Percentiles rank a stretch among this genome's conserved stretches.
phyloP scores from a whole-genome alignment of 495 filamentous ascomycete genomes.

The Daldinia childiae region DNA sequence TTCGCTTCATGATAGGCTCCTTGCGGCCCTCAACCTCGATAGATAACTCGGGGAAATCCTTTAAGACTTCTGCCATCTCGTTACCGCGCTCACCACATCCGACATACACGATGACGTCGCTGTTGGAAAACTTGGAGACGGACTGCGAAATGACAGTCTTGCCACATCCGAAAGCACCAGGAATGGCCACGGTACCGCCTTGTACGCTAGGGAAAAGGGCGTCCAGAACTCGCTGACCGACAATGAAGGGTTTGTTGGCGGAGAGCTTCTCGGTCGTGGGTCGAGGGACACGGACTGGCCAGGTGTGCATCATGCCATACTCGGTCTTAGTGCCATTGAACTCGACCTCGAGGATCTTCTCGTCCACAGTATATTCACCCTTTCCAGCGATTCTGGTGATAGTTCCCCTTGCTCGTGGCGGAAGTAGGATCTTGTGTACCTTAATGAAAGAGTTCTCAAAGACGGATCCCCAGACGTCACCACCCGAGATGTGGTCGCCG shows the following conservation, averaged over 20 bases:
- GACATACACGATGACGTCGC: constrained; percentile 98
- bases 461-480: constrained; percentile 92
- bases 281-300: constrained; percentile 97
- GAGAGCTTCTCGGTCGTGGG: constrained; percentile 90
- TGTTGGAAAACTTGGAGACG: constrained; percentile 99
- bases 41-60: constrained; percentile 97
- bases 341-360: constrained; percentile 95
- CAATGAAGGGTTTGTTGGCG: constrained; percentile 87
- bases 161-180: constrained; percentile 97
- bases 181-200: constrained; percentile 97
- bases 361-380: constrained; percentile 91
- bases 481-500: constrained; percentile 95
- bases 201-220: constrained; percentile 98
- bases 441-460: constrained; percentile 95
- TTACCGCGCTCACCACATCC: constrained; percentile 98
- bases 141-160: constrained; percentile 99
- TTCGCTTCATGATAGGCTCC: constrained; percentile 99
- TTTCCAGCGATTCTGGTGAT: constrained; percentile 89
- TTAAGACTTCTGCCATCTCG: constrained; percentile 99
- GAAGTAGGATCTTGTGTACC: constrained; percentile 95
- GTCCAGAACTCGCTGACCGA: constrained; percentile 95
- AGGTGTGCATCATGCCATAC: constrained; percentile 97
- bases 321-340: constrained; percentile 95
- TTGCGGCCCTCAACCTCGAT: constrained; percentile 91
- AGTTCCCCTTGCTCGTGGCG: constrained; percentile 86